These are phyloP conservation scores for Saturnispora ahearnii DNA, from an alignment of 805 yeast genomes.

Conservation along the genomic window DNA sequence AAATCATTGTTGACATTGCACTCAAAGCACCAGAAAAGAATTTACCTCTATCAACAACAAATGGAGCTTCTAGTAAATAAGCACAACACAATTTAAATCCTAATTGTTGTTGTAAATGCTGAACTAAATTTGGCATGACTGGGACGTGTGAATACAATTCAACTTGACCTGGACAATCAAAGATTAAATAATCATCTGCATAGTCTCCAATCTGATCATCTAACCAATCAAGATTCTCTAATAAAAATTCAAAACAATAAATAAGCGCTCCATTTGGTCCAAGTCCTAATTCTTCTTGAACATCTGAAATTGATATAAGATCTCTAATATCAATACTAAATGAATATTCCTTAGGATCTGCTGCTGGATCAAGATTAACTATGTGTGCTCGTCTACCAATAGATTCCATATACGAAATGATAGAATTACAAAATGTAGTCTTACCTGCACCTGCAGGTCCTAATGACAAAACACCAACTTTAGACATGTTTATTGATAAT, in stretches of 20 bases:
- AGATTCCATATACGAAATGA: constrained; percentile 80
- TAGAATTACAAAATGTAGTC: constrained; percentile 83
- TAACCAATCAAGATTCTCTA: constrained; percentile 91
- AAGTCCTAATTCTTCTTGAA: constrained; percentile 84
- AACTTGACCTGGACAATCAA: constrained; percentile 96
- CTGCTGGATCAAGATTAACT: constrained; percentile 95
- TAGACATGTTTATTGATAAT: constrained; percentile 49
- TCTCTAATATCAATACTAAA: constrained; percentile 90
- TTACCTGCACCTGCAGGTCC: constrained; percentile 99
- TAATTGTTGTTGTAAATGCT: constrained; percentile 69
- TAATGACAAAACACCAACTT: constrained; percentile 86
- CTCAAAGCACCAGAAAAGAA: constrained; percentile 91
- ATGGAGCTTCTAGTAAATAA: constrained; percentile 87
- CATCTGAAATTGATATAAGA: constrained; percentile 82
- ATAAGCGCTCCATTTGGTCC: constrained; percentile 95
- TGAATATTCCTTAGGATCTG: constrained; percentile 85
- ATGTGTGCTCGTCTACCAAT: constrained; percentile 90
- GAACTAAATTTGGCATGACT: constrained; percentile 79
- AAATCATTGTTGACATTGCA: constrained; percentile 98
- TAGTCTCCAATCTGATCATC: constrained; percentile 96
- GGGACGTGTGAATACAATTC: constrained; percentile 94
- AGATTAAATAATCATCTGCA: constrained; percentile 86
- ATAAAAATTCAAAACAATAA: constrained; percentile 85
- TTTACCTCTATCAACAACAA: constrained; percentile 81
- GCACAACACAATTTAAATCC: constrained; percentile 89